A percentile compares a stretch with the other conserved stretches of the same genome.
Evolutionary conservation across 129 eudicot species (phyloP).

Genomic region (Apium graveolens): DNA sequence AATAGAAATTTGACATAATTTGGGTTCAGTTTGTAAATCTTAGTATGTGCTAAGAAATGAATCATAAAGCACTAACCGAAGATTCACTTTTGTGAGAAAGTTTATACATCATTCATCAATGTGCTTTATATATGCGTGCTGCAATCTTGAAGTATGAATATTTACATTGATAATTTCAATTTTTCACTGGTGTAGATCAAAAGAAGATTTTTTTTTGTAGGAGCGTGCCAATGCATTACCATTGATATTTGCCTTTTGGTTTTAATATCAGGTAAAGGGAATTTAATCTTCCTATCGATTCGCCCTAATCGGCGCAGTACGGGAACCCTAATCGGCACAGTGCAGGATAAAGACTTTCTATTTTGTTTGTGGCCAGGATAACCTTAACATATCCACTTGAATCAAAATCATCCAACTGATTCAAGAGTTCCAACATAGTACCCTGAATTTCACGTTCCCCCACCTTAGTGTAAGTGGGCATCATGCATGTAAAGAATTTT

Average conservation of each 20-base stretch:
- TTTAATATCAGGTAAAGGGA: conserved; percentile 92
- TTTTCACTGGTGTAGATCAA: background rate
- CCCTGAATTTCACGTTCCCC: conserved; percentile 97
- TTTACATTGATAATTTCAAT: conserved; percentile 6
- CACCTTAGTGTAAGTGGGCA: conserved; percentile 91
- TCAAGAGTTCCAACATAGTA: conserved; percentile 89
- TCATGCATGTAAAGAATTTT: conserved; percentile 49
- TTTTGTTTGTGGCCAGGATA: conserved; percentile 86
- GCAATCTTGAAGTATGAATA: conserved; percentile 92
- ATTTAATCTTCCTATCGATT: conserved; percentile 90
- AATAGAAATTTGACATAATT: too few species aligned
- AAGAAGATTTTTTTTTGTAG: background rate
- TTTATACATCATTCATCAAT: too few species aligned
- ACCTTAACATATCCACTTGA: conserved; percentile 92
- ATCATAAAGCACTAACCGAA: too few species aligned
- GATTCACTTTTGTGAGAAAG: too few species aligned
- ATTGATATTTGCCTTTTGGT: conserved; percentile 77
- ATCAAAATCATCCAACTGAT: conserved; percentile 97
- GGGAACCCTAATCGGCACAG: too few species aligned
- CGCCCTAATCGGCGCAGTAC: conserved; percentile 96
- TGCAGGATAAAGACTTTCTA: conserved; percentile 93
- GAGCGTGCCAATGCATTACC: conserved; percentile 23
- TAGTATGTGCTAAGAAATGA: too few species aligned
- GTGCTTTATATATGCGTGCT: too few species aligned
- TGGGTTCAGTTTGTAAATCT: too few species aligned